Conservation (phyloP, 2,329 filamentous ascomycete species). For the Metarhizium guizhouense region DNA sequence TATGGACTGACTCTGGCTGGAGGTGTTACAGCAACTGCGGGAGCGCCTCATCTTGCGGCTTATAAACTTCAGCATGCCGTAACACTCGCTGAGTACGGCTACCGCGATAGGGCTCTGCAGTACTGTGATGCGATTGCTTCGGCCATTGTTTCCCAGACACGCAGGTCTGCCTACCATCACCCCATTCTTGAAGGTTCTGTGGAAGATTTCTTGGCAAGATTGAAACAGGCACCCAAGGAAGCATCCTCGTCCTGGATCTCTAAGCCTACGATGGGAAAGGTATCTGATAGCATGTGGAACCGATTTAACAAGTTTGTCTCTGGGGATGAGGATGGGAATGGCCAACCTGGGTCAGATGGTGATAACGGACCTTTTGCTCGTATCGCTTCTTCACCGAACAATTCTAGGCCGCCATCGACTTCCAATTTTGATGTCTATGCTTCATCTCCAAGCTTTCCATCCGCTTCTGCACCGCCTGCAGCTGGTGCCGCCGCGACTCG, state of each 20-base stretch:
- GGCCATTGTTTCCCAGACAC: slow-evolving; percentile 71
- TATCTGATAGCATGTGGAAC: slow-evolving; percentile 81
- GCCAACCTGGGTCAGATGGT: slow-evolving; percentile 48
- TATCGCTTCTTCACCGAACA: slow-evolving; percentile 63
- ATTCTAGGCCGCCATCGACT: slow-evolving; percentile 64
- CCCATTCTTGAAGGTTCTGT: slow-evolving; percentile 62
- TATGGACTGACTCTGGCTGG: slow-evolving; percentile 70
- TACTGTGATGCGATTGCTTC: slow-evolving; percentile 82
- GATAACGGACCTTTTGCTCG: slow-evolving; percentile 76
- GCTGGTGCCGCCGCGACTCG: slow-evolving; percentile 28
- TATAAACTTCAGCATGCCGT: slow-evolving; percentile 90
- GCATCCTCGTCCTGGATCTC: slow-evolving; percentile 81
- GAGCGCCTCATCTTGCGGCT: slow-evolving; percentile 72
- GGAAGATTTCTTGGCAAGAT: slow-evolving; percentile 73
- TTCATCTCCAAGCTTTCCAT: slow-evolving; percentile 20
- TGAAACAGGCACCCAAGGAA: slow-evolving; percentile 80
- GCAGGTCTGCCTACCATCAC: slow-evolving; percentile 81
- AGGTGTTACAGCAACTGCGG: slow-evolving; percentile 38
- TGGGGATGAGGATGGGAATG: slow-evolving; percentile 82
- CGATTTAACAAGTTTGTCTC: slow-evolving; percentile 95
- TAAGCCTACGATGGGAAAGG: slow-evolving; percentile 92
- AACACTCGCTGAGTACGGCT: slow-evolving; percentile 74
- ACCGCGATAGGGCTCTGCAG: slow-evolving; percentile 71
- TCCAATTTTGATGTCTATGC: slow-evolving; percentile 69
- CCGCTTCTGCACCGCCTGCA: slow-evolving; percentile 22